Evolutionary conservation across 805 yeast genomes (phyloP).

Genomic region (Candida montana): DNA sequence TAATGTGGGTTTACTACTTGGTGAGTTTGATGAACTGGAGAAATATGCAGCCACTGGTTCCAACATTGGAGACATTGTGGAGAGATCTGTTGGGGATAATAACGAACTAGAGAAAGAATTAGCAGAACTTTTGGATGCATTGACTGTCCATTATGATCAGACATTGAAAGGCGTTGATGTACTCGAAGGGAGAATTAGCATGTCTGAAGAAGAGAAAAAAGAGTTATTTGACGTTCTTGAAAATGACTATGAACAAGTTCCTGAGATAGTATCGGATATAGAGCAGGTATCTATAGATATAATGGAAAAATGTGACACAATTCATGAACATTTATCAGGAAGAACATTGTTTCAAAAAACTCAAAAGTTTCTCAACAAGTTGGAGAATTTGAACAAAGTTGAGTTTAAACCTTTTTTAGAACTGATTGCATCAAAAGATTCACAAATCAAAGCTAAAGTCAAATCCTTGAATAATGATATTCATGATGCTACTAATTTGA

Average conservation of each 20-base stretch:
- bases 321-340: constrained; percentile 28
- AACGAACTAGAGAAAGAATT: constrained; percentile 57
- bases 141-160: constrained; percentile 81
- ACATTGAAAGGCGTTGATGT: constrained; percentile 46
- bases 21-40: constrained; percentile 22
- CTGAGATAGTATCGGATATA: constrained; percentile 48
- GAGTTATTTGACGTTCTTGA: constrained; percentile 43
- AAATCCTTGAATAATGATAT: not conserved
- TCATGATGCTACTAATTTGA: not conserved
- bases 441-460: constrained; percentile 8
- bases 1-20: constrained; percentile 1
- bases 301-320: constrained; percentile 16
- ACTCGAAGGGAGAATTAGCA: constrained; percentile 28
- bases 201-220: constrained; percentile 26
- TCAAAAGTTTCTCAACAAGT: constrained; percentile 14
- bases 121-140: constrained; percentile 61
- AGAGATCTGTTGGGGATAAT: constrained; percentile 34
- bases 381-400: constrained; percentile 23
- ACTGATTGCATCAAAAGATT: constrained; percentile 1
- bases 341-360: constrained; percentile 25
- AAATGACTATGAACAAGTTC: constrained; percentile 51
- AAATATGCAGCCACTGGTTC: constrained; percentile 24
- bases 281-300: constrained; percentile 32
- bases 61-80: constrained; percentile 9
- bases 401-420: constrained; percentile 1